These are phyloP conservation scores for Yamadazyma takamatsuzukensis DNA, from an alignment of 805 yeast species.

Conservation along the genomic window DNA sequence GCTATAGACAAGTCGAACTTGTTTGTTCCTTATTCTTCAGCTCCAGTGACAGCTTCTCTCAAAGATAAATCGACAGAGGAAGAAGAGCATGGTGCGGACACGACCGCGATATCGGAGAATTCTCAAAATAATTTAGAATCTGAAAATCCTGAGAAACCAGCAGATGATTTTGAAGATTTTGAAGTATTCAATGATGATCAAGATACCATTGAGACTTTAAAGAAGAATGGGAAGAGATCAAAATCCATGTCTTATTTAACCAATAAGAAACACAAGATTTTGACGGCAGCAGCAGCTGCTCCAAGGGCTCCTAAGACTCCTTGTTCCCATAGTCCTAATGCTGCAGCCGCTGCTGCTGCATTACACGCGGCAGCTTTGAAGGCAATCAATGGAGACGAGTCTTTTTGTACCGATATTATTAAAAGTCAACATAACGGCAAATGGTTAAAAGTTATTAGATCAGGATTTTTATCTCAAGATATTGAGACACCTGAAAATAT, in stretches of 20 bases:
- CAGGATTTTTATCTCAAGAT: conserved; percentile 75
- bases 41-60: conserved; percentile 74
- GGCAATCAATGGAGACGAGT: conserved; percentile 38
- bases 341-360: conserved; percentile 75
- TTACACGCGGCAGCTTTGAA: conserved; percentile 64
- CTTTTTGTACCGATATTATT: conserved; percentile 14
- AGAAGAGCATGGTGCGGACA: conserved; percentile 3
- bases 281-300: conserved; percentile 81
- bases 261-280: conserved; percentile 45
- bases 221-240: conserved; percentile 53
- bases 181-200: conserved; percentile 42
- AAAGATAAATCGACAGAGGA: conserved; percentile 17
- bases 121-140: conserved; percentile 4
- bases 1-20: conserved; percentile 41
- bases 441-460: conserved; percentile 72
- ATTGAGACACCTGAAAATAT: conserved; percentile 77
- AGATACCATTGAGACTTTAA: conserved; percentile 35
- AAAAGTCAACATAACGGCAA: conserved; percentile 36
- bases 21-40: conserved; percentile 66
- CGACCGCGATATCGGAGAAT: conserved; percentile 1
- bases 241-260: conserved; percentile 61
- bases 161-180: conserved; percentile 44
- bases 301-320: conserved; percentile 71
- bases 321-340: conserved; percentile 53
- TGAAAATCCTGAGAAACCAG: conserved; percentile 7